Percentiles rank a stretch among this genome's conserved stretches.
phyloP scores from a whole-genome alignment of 2,329 filamentous ascomycete genomes.

The Diplocarpon rosae region DNA sequence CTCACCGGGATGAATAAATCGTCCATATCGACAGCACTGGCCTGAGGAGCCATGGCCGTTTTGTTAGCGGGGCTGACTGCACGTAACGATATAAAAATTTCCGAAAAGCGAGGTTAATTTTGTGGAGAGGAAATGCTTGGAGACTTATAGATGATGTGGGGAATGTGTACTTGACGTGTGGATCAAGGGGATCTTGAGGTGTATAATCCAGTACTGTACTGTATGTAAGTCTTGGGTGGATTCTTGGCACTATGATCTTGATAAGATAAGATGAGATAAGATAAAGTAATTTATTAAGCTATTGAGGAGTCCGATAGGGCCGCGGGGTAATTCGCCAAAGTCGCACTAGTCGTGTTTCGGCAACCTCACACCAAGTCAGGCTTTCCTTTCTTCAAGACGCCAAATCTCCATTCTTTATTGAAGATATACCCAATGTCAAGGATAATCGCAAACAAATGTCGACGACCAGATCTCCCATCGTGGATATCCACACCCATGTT shows the following conservation, averaged over 20 bases:
- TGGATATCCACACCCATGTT: slow-evolving; percentile 62
- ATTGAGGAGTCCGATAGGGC: too few relatives aligned
- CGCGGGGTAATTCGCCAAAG: too few relatives aligned
- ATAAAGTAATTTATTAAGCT: too few relatives aligned
- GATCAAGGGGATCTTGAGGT: too few relatives aligned
- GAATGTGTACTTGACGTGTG: not conserved
- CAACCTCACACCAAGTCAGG: too few relatives aligned
- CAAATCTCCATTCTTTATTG: not conserved
- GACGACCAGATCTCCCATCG: slow-evolving; percentile 33
- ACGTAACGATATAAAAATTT: not conserved
- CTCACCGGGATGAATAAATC: slow-evolving; percentile 45
- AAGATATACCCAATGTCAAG: not conserved
- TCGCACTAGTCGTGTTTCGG: too few relatives aligned
- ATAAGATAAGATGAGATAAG: too few relatives aligned
- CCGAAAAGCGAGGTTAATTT: not conserved
- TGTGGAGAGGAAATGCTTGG: too few relatives aligned
- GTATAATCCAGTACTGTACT: too few relatives aligned
- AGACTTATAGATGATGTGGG: too few relatives aligned
- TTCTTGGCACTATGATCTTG: slow-evolving; percentile 7
- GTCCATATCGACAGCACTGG: slow-evolving; percentile 35
- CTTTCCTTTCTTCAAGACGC: too few relatives aligned
- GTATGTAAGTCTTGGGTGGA: too few relatives aligned
- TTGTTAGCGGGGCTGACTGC: not conserved
- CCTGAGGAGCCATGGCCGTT: slow-evolving; percentile 18
- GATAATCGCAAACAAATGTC: slow-evolving; percentile 5